Percentiles rank a stretch among this genome's conserved stretches.
Conservation (phyloP, 495 filamentous ascomycete genomes). For the Penicillium salamii region DNA sequence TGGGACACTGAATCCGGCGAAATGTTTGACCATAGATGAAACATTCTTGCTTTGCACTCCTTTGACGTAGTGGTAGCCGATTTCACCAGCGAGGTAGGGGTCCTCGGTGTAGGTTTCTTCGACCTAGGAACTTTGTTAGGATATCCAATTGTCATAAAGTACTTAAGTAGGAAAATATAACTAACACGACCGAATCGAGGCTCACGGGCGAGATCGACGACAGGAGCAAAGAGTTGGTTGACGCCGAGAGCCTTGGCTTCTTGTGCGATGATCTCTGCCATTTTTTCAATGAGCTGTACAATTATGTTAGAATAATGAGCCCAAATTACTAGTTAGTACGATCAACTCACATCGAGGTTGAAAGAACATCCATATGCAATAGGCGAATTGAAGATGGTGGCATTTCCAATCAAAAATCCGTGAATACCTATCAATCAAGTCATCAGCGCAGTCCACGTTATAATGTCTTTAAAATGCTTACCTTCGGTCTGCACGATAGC, state of each 20-base stretch:
- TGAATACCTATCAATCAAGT: slow-evolving; percentile 48
- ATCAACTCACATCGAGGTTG: slow-evolving; percentile 44
- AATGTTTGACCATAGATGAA: slow-evolving; percentile 69
- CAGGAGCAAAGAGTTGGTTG: slow-evolving; percentile 67
- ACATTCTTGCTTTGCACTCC: slow-evolving; percentile 63
- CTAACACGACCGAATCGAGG: slow-evolving; percentile 59
- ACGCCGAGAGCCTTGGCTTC: slow-evolving; percentile 62
- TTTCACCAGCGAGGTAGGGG: slow-evolving; percentile 57
- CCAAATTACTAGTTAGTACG: background rate
- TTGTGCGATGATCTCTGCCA: slow-evolving; percentile 57
- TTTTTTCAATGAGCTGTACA: slow-evolving; percentile 52
- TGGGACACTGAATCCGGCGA: slow-evolving; percentile 59
- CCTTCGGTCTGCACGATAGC: slow-evolving; percentile 69
- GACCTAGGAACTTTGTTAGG: slow-evolving; percentile 32
- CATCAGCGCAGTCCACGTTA: background rate
- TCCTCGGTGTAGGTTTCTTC: slow-evolving; percentile 71
- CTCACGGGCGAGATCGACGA: slow-evolving; percentile 65
- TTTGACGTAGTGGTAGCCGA: slow-evolving; percentile 57
- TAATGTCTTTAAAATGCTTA: slow-evolving; percentile 2
- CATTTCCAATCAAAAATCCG: slow-evolving; percentile 66
- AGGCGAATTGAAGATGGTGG: slow-evolving; percentile 72
- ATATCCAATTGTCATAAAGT: no score
- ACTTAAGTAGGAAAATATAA: background rate
- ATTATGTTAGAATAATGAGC: background rate
- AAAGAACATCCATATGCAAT: slow-evolving; percentile 68